Conservation (phyloP, 2,329 filamentous ascomycete genomes). For the Colletotrichum incanum region DNA sequence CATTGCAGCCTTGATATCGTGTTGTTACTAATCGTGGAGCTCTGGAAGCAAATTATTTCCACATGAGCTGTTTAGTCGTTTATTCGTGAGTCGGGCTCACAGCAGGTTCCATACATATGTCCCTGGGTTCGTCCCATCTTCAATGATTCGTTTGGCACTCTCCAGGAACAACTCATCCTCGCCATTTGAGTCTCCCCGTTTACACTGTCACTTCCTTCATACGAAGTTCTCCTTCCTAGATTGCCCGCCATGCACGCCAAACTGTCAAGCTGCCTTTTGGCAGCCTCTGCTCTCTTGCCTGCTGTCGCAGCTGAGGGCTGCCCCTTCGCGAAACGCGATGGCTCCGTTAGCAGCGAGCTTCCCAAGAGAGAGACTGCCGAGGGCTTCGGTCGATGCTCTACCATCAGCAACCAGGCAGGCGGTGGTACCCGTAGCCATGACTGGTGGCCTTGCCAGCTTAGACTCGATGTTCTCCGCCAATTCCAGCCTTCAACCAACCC, state of each 20-base stretch:
- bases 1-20: constrained; percentile 1
- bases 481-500: constrained; percentile 77
- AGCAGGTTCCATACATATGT: constrained; percentile 31
- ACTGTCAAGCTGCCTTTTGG: constrained; percentile 33
- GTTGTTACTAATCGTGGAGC: constrained; percentile 29
- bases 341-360: constrained; percentile 29
- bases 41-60: constrained; percentile 8
- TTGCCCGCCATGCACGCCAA: constrained; percentile 34
- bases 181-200: constrained; percentile 9
- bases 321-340: constrained; percentile 39
- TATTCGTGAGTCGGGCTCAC: constrained; percentile 15
- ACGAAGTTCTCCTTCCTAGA: background rate
- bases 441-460: constrained; percentile 82
- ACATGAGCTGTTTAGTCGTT: background rate
- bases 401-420: constrained; percentile 62
- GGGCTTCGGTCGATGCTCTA: constrained; percentile 32
- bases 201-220: constrained; percentile 1
- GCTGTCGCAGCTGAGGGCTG: constrained; percentile 28
- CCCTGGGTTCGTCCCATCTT: constrained; percentile 38
- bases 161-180: constrained; percentile 27
- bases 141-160: background rate
- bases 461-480: constrained; percentile 82
- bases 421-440: constrained; percentile 78
- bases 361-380: constrained; percentile 29
- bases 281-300: constrained; percentile 33